A percentile compares a stretch with the other conserved stretches of the same genome.
Evolutionary conservation across 345 rosid species (phyloP).

Genomic region (Gossypium australe): DNA sequence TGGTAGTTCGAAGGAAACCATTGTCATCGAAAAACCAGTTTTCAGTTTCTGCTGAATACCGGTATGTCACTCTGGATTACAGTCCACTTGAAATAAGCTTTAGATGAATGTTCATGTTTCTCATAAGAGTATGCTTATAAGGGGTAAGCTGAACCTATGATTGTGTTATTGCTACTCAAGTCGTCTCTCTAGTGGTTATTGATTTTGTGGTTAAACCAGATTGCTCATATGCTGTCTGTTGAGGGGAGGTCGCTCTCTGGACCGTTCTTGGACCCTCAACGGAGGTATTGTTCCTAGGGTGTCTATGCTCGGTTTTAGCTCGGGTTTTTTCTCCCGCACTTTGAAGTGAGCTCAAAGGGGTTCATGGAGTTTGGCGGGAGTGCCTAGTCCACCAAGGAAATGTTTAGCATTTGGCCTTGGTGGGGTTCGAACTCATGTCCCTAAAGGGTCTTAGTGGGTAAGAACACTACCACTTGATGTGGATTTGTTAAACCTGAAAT

Average conservation of each 20-base stretch:
- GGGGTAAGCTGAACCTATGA: background rate
- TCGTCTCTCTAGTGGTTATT: background rate
- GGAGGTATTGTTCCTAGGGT: no score
- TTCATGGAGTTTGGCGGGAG: no score
- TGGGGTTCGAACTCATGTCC: no score
- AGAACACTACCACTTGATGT: background rate
- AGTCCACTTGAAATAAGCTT: background rate
- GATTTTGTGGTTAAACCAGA: background rate
- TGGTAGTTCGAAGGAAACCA: slow-evolving; percentile 40
- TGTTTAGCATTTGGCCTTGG: no score
- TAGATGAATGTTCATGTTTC: background rate
- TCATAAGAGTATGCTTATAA: background rate
- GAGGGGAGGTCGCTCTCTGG: no score
- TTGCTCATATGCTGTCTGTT: background rate
- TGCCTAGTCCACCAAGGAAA: no score
- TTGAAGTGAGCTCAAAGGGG: no score
- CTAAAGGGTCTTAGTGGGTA: no score
- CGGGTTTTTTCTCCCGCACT: no score
- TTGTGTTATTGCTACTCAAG: background rate
- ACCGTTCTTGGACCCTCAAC: no score
- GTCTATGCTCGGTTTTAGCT: no score
- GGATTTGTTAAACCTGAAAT: background rate
- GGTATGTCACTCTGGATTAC: slow-evolving; percentile 27
- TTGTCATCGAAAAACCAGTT: slow-evolving; percentile 24
- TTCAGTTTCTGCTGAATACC: slow-evolving; percentile 54